Conservation (phyloP, 1,284 basidiomycete species). For the Boletus sp. region DNA sequence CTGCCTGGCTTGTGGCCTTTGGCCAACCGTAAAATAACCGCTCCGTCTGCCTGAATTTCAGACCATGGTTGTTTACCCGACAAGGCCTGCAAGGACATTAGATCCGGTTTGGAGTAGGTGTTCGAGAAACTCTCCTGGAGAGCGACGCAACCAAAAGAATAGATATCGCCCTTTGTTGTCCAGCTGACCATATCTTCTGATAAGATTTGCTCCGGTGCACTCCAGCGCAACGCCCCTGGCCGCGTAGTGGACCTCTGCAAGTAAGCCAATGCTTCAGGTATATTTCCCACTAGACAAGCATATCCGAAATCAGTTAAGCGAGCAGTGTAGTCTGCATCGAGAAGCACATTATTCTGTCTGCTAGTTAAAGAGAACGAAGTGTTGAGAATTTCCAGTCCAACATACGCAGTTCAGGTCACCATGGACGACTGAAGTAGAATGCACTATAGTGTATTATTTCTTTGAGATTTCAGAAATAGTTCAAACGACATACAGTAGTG, state of each 20-base stretch:
- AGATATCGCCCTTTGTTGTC: constrained; percentile 15
- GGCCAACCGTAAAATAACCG: neutral
- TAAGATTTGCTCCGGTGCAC: constrained; percentile 16
- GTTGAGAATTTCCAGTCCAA: neutral
- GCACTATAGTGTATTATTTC: neutral
- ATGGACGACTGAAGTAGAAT: neutral
- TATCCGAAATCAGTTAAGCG: constrained; percentile 21
- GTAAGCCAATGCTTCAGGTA: constrained; percentile 16
- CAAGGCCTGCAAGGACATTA: constrained; percentile 4
- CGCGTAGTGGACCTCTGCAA: constrained; percentile 15
- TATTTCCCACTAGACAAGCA: constrained; percentile 11
- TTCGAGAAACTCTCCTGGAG: constrained; percentile 6
- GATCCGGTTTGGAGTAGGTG: fast-evolving
- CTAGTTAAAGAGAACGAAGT: neutral
- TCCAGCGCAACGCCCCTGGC: constrained; percentile 23
- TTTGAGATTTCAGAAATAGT: fast-evolving
- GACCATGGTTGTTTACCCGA: constrained; percentile 18
- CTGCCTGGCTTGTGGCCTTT: neutral
- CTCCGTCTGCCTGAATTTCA: neutral
- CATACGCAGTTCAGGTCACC: constrained; percentile 2
- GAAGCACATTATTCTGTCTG: constrained; percentile 24
- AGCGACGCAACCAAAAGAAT: constrained; percentile 19
- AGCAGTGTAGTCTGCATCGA: constrained; percentile 18
- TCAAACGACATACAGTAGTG: constrained; percentile 16
- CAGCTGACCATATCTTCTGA: neutral